A percentile compares a stretch with the other conserved stretches of the same genome.
Conservation (phyloP, 1,139 yeast genomes). For the Yamadazyma blattariae region DNA sequence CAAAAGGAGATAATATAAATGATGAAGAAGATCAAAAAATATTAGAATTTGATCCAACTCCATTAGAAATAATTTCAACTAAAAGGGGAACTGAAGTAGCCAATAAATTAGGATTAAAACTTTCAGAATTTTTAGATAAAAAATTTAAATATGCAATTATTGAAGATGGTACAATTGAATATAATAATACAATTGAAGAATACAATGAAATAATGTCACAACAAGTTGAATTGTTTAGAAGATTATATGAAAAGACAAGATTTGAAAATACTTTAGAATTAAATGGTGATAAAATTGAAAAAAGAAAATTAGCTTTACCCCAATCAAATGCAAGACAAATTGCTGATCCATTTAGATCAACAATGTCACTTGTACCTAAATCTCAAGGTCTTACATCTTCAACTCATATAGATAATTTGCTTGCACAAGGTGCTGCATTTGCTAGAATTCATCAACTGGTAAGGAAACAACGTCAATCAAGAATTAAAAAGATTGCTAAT, state of each 20-base stretch:
- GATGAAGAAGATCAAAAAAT: slow-evolving; percentile 41
- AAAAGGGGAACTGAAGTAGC: slow-evolving; percentile 18
- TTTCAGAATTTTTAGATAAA: slow-evolving; percentile 52
- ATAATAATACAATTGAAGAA: slow-evolving; percentile 32
- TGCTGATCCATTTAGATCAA: slow-evolving; percentile 39
- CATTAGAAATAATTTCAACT: slow-evolving; percentile 21
- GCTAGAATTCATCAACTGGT: slow-evolving; percentile 70
- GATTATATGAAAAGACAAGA: slow-evolving; percentile 29
- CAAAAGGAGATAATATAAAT: slow-evolving; percentile 35
- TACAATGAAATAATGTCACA: slow-evolving; percentile 29
- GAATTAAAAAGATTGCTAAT: slow-evolving; percentile 69
- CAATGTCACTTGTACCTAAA: slow-evolving; percentile 38
- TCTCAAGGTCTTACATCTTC: slow-evolving; percentile 42
- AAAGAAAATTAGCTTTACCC: slow-evolving; percentile 45
- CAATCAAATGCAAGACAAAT: slow-evolving; percentile 38
- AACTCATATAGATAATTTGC: slow-evolving; percentile 68
- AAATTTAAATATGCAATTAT: slow-evolving; percentile 44
- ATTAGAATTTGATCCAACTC: slow-evolving; percentile 29
- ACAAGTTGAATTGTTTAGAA: slow-evolving; percentile 28
- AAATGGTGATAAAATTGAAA: slow-evolving; percentile 42
- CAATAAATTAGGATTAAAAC: slow-evolving; percentile 34
- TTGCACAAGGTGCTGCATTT: slow-evolving; percentile 73
- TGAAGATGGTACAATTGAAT: slow-evolving; percentile 38
- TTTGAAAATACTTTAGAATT: slow-evolving; percentile 39
- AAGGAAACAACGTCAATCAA: slow-evolving; percentile 62